Base-by-base conservation (phyloP, 2,329 filamentous ascomycete species). In the Fusarium buxicola region DNA sequence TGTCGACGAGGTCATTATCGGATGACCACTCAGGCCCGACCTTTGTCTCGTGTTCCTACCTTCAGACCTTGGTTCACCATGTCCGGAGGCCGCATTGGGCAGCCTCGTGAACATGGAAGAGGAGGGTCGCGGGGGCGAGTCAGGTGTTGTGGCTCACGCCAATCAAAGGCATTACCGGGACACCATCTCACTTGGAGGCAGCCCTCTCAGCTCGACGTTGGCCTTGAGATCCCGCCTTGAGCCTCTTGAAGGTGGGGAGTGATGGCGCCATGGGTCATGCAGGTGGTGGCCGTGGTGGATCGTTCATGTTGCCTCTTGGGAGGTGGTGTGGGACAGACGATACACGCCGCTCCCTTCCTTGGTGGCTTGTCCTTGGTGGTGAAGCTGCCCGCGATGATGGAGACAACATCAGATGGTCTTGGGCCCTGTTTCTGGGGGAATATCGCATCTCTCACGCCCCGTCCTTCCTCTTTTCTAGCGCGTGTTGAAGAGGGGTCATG, bases 61-160 rank as follows among this genome's bases (percentile, higher is more conserved):
- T 34, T 36, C 55, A 53, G 51, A 53, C 41, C 45, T 58, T 58
- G 53, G 56, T 48, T 68, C 53, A 51, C 44, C 25, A 34, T 48
- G 62, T 53, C 61, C 44, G 55, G 46, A 54, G 63, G 65, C 54
- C 56, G 65, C 59, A 73, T 70, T 69, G 66, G 67, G 52, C 56
- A 74, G 71, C 72, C 72, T 74, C 72, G 72, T 74, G 73, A 72
- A 68, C 63, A 60, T 35, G 8, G 44, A 49, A 31, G 49, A 66
- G 69, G 70, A 71, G 73, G 71, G 66, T 68, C 68, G 65, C 57
- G 61, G 58, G 68, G 67, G 60, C 56, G 60, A 64, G 75, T 79
- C 77, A 79, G 72, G 74, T 78, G 77, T 51, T 72, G 69, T 70
- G 70, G 65, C 72, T 68, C 66, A 72, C 59, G 54, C 77, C 77